Evolutionary conservation across 139 green algal species (phyloP), one percentile per base, ranked within the genome.

Genomic region (Chlamydomonas asymmetrica): DNA sequence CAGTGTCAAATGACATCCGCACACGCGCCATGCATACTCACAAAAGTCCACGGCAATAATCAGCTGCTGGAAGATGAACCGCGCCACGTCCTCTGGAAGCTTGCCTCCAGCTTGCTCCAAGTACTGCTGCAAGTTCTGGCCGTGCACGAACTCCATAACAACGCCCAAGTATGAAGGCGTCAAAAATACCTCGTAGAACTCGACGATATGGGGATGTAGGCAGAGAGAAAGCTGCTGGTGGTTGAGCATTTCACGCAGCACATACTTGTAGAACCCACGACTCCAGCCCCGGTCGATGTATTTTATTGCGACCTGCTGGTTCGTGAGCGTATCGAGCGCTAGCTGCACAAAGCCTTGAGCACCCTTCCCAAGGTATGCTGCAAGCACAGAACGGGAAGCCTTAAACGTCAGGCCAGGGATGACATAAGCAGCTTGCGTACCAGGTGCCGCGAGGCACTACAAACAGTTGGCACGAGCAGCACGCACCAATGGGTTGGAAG

Each of bases 131-230:
- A 96, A 91, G 78, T 94, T 86, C 2, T 88, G 88, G 34, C 88
- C 90, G 41, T 86, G 76, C 20, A 92, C 90, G 79, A 90, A 94
- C 79, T 96, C 91, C 91, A 96, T 96, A 0, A 92, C 85, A 41
- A 93, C 90, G 29, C 80, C 90, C 50, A 95, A 61, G 78, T 92
- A 93, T 9, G 80, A 59, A 4, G 82, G 80, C 5, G 87, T 91
- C 4, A 94, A 69, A 64, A 91, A 92, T 2, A 94, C 91, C 85
- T 97, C 93, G 39, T 94, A 91, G 81, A 98, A 98, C 61, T 93
- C 85, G 1, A 98, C 86, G 34, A 98, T 97, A 83, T 98, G 95
- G 7, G 94, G 94, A 66, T 98, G 81, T 32, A 70, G 63, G 50
- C 52, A 75, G 0, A 78, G 63, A 9, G 70, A 79, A 9, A 83